Conservation (phyloP, 768 basidiomycete species). For the Naganishia antarctica region DNA sequence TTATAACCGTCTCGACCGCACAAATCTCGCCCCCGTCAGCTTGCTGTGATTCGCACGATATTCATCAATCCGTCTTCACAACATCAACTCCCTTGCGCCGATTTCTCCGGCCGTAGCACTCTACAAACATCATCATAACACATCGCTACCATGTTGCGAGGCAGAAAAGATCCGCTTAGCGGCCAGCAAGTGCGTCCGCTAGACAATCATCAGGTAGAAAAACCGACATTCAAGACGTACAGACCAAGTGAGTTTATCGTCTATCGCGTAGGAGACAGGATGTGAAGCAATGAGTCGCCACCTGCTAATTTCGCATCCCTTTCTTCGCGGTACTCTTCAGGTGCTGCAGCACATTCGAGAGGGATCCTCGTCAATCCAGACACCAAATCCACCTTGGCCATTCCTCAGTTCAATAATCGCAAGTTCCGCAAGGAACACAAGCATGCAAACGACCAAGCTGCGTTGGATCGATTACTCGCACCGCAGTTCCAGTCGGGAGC, state of each 20-base stretch:
- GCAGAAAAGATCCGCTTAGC: constrained; percentile 10
- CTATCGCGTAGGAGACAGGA: too few relatives aligned
- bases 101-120: background rate
- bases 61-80: too few relatives aligned
- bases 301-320: constrained; percentile 12
- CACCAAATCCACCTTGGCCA: constrained; percentile 20
- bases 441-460: constrained; percentile 27
- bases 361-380: constrained; percentile 24
- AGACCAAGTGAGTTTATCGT: constrained; percentile 26
- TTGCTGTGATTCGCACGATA: too few relatives aligned
- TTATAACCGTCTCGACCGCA: too few relatives aligned
- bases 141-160: background rate
- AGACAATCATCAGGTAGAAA: constrained; percentile 11
- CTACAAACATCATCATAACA: background rate
- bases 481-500: constrained; percentile 24
- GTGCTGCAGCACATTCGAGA: constrained; percentile 23
- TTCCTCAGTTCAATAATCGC: constrained; percentile 13
- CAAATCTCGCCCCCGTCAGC: too few relatives aligned
- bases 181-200: constrained; percentile 16
- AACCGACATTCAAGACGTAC: constrained; percentile 24
- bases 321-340: constrained; percentile 1
- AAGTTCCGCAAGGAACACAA: constrained; percentile 25
- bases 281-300: background rate
- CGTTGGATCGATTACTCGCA: constrained; percentile 24
- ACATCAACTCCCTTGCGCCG: background rate